phyloP scores from a whole-genome alignment of 2,329 filamentous ascomycete species.

The Microsporum audouinii region DNA sequence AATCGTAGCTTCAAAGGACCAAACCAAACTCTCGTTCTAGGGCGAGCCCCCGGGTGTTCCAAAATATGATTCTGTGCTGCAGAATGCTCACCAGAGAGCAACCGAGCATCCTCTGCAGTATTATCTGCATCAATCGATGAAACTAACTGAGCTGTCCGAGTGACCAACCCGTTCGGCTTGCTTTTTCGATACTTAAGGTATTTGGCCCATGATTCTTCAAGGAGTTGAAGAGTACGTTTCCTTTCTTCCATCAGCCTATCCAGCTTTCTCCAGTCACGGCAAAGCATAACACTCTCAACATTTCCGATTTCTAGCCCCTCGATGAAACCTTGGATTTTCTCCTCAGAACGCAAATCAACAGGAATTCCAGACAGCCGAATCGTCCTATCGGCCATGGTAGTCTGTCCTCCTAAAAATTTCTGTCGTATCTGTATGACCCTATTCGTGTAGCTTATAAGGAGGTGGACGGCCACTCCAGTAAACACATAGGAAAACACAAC shows the following conservation, averaged over 20 bases:
- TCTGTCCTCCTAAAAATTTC: conserved; percentile 83
- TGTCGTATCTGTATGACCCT: conserved; percentile 78
- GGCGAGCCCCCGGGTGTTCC: conserved; percentile 41
- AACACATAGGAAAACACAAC: conserved; percentile 93
- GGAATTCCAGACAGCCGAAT: conserved; percentile 88
- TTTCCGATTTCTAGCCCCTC: conserved; percentile 81
- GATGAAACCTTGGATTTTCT: conserved; percentile 72
- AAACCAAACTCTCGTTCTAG: conserved; percentile 64
- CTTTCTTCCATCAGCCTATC: conserved; percentile 63
- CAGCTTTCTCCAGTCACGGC: conserved; percentile 72
- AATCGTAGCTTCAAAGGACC: conserved; percentile 62
- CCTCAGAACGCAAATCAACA: conserved; percentile 62
- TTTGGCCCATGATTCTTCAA: conserved; percentile 76
- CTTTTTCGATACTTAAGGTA: conserved; percentile 51
- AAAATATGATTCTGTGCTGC: conserved; percentile 42
- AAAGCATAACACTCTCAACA: conserved; percentile 78
- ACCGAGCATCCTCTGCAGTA: conserved; percentile 27
- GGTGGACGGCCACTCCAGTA: conserved; percentile 66
- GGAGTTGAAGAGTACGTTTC: conserved; percentile 51
- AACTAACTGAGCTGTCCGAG: conserved; percentile 27
- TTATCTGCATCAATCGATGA: neutral
- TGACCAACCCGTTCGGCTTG: conserved; percentile 31
- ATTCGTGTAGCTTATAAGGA: conserved; percentile 71
- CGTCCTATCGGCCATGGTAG: conserved; percentile 89
- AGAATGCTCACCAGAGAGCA: conserved; percentile 41